Evolutionary conservation across 2,329 filamentous ascomycete species (phyloP).

Genomic region (Venturia oleaginea): DNA sequence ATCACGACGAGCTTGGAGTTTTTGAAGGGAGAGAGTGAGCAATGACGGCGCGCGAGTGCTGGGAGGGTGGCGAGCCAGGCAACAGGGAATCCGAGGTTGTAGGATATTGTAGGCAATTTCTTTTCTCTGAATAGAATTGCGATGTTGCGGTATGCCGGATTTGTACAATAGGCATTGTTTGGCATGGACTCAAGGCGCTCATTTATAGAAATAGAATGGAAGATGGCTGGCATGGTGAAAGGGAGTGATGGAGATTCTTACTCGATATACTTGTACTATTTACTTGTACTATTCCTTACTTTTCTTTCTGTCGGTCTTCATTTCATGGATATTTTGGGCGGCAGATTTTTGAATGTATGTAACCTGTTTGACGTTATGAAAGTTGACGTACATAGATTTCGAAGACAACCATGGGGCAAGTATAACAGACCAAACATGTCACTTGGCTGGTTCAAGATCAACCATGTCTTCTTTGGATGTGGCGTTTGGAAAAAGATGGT

Average conservation of each 20-base stretch:
- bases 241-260: not conserved
- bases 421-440: too few relatives aligned
- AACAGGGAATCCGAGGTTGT: not conserved
- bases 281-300: not conserved
- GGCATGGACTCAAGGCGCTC: not conserved
- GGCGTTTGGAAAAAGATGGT: too few relatives aligned
- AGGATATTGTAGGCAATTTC: not conserved
- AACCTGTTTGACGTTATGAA: too few relatives aligned
- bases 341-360: too few relatives aligned
- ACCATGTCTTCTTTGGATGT: too few relatives aligned
- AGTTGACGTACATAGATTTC: too few relatives aligned
- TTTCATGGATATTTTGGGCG: too few relatives aligned
- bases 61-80: not conserved
- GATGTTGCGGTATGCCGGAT: not conserved
- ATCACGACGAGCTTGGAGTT: conserved; percentile 34
- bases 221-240: not conserved
- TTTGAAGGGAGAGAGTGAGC: conserved; percentile 6
- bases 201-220: not conserved
- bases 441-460: too few relatives aligned
- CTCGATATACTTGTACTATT: not conserved
- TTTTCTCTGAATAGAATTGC: not conserved
- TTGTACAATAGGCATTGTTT: not conserved
- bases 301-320: too few relatives aligned
- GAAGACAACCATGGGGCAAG: too few relatives aligned
- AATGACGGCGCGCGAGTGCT: conserved; percentile 6